A percentile compares a stretch with the other conserved stretches of the same genome.
Conservation (phyloP, 352 stramenopile genomes). For the Globisporangium spinosum region DNA sequence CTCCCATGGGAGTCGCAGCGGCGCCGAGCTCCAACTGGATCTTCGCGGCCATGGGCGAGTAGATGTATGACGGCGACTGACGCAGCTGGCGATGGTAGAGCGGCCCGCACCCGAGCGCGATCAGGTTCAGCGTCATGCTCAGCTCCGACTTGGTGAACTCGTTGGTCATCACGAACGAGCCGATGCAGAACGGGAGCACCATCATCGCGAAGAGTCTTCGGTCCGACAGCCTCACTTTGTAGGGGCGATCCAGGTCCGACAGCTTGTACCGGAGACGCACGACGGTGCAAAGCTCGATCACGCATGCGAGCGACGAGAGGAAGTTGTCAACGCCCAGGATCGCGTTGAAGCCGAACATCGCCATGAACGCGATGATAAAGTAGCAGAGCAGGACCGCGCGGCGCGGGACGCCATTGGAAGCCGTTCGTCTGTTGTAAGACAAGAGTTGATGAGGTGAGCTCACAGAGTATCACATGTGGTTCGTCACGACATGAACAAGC, state of each 20-base stretch:
- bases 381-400: slow-evolving; percentile 71
- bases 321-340: slow-evolving; percentile 86
- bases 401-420: slow-evolving; percentile 45
- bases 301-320: slow-evolving; percentile 57
- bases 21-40: slow-evolving; percentile 25
- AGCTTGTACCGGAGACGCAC: slow-evolving; percentile 74
- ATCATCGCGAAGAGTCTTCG: slow-evolving; percentile 36
- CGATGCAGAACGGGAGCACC: slow-evolving; percentile 53
- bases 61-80: slow-evolving; percentile 32
- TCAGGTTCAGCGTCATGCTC: slow-evolving; percentile 52
- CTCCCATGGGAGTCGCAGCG: slow-evolving; percentile 13
- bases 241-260: slow-evolving; percentile 67
- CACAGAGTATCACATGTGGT: not conserved
- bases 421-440: slow-evolving; percentile 35
- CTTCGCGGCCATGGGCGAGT: slow-evolving; percentile 22
- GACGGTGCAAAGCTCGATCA: slow-evolving; percentile 73
- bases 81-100: slow-evolving; percentile 58
- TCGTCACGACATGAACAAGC: not conserved
- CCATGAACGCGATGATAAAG: slow-evolving; percentile 74
- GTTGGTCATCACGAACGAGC: slow-evolving; percentile 74
- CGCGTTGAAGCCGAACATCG: slow-evolving; percentile 74
- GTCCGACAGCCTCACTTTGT: slow-evolving; percentile 65
- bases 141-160: slow-evolving; percentile 74
- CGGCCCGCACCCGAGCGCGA: slow-evolving; percentile 45
- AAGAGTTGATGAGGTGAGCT: not conserved